phyloP scores from a whole-genome alignment of 192 early-diverging fungal genomes.

The Cladochytrium replicatum region DNA sequence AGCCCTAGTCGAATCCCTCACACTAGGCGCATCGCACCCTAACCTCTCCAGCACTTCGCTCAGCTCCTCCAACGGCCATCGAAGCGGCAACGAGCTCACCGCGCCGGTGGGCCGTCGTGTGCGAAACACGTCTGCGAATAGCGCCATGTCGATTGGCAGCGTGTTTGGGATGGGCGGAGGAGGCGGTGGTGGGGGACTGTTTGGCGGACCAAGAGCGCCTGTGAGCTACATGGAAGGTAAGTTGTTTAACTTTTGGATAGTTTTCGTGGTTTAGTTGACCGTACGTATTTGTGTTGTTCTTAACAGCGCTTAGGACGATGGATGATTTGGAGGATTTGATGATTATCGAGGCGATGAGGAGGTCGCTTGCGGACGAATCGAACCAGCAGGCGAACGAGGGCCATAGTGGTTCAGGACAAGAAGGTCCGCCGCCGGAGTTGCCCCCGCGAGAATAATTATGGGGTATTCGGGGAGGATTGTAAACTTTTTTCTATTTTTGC shows the following conservation, averaged over 20 bases:
- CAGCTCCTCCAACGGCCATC: neutral
- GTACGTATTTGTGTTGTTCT: neutral
- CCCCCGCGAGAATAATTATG: no score
- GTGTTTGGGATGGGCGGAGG: neutral
- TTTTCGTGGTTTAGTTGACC: neutral
- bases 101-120: no score
- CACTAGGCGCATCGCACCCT: neutral
- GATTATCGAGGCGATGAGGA: slow-evolving; percentile 84
- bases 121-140: no score
- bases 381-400: no score
- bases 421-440: no score
- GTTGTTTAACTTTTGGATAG: slow-evolving; percentile 1
- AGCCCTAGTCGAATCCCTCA: slow-evolving; percentile 12
- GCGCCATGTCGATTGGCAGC: neutral
- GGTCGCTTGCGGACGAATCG: slow-evolving; percentile 61
- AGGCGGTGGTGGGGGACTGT: slow-evolving; percentile 4
- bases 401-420: no score
- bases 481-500: no score
- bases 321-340: slow-evolving; percentile 85
- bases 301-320: slow-evolving; percentile 57
- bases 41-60: neutral
- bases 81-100: no score
- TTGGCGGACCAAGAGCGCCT: neutral
- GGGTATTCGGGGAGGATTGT: no score
- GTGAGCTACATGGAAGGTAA: slow-evolving; percentile 16